phyloP scores from a whole-genome alignment of 2,329 filamentous ascomycete genomes.

The Lachnum nothofagi region DNA sequence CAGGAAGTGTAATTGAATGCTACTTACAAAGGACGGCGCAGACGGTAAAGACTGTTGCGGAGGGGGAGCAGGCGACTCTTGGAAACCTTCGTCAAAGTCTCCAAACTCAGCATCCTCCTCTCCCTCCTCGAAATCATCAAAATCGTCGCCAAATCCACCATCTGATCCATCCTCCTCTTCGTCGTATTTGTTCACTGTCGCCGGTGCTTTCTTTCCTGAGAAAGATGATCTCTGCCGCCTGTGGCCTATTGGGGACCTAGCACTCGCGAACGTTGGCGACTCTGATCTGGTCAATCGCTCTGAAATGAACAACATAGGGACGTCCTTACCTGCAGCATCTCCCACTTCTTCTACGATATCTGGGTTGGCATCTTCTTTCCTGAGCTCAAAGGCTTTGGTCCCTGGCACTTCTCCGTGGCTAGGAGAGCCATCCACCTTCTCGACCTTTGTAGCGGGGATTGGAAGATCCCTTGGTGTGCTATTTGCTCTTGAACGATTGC shows the following conservation, averaged over 20 bases:
- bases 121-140: conserved; percentile 62
- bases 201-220: conserved; percentile 26
- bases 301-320: conserved; percentile 30
- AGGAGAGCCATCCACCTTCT: conserved; percentile 52
- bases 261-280: conserved; percentile 47
- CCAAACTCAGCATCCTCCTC: conserved; percentile 45
- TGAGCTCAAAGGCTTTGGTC: conserved; percentile 51
- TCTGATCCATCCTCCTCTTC: conserved; percentile 48
- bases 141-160: conserved; percentile 59
- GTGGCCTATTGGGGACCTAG: conserved; percentile 44
- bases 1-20: conserved; percentile 24
- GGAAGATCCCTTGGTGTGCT: conserved; percentile 37
- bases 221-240: conserved; percentile 33
- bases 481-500: conserved; percentile 23
- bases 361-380: conserved; percentile 53
- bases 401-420: conserved; percentile 58
- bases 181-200: conserved; percentile 54
- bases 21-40: conserved; percentile 41
- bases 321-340: conserved; percentile 52
- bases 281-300: conserved; percentile 59
- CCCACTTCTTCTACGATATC: conserved; percentile 51
- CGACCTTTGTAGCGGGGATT: conserved; percentile 53
- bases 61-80: conserved; percentile 45
- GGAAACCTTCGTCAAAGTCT: conserved; percentile 59
- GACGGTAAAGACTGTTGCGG: conserved; percentile 32